Percentiles rank a stretch among this genome's conserved stretches.
These are phyloP conservation scores for Colletotrichum chlorophyti DNA, from an alignment of 2,329 filamentous ascomycete genomes.

Conservation along the genomic window DNA sequence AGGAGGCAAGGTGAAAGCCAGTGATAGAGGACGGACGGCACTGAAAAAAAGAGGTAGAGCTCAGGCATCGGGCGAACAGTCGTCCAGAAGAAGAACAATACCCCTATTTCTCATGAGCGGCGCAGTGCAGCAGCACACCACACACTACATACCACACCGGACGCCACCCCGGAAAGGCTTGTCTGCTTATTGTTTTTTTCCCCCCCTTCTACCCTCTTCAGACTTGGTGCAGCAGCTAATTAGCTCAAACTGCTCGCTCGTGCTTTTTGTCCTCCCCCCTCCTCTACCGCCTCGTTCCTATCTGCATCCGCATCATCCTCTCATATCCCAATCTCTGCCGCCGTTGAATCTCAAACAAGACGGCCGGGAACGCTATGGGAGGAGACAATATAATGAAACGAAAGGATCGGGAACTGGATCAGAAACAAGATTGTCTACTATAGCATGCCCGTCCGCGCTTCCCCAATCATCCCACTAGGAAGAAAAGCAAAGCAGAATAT, in stretches of 20 bases:
- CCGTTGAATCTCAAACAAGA: slow-evolving; percentile 9
- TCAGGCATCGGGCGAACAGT: neutral
- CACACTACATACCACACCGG: too few species aligned
- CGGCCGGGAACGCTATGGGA: slow-evolving; percentile 4
- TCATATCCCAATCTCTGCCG: neutral
- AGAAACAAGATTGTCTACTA: neutral
- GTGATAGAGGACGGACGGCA: too few species aligned
- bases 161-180: slow-evolving; percentile 9
- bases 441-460: neutral
- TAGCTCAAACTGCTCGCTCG: neutral
- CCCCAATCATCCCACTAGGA: too few species aligned
- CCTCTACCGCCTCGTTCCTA: too few species aligned
- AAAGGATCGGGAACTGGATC: neutral
- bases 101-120: slow-evolving; percentile 16
- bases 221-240: slow-evolving; percentile 8
- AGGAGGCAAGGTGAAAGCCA: neutral
- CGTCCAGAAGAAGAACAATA: slow-evolving; percentile 1
- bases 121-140: slow-evolving; percentile 16
- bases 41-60: neutral
- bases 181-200: neutral
- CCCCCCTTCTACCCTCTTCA: too few species aligned
- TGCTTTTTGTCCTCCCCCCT: neutral
- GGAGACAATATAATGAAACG: slow-evolving; percentile 1
- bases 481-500: too few species aligned
- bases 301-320: too few species aligned